phyloP scores from a whole-genome alignment of 305 asterid species.

The Fraxinus paxiana region DNA sequence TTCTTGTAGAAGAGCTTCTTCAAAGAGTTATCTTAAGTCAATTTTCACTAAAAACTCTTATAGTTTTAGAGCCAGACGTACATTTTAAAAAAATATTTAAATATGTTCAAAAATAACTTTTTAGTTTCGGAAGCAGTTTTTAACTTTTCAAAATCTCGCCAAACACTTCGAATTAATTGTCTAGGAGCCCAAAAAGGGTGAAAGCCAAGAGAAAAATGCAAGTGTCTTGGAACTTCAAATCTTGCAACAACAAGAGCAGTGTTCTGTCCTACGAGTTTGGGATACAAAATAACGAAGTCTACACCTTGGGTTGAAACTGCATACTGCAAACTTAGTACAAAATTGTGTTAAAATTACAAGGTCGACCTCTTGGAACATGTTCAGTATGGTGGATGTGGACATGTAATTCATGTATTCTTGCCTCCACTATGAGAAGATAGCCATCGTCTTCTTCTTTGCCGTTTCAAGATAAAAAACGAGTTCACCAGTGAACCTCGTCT shows the following conservation, averaged over 20 bases:
- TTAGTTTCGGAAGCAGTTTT: neutral
- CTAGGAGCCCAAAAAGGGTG: constrained; percentile 79
- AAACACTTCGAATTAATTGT: neutral
- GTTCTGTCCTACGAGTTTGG: constrained; percentile 48
- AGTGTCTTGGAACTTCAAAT: constrained; percentile 69
- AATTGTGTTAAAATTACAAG: neutral
- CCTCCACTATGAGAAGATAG: constrained; percentile 86
- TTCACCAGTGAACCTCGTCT: constrained; percentile 77
- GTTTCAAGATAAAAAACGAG: constrained; percentile 57
- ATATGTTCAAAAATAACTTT: too few relatives aligned
- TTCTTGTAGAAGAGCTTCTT: neutral
- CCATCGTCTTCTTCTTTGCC: constrained; percentile 53
- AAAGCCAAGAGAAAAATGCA: constrained; percentile 85
- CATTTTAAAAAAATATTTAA: too few relatives aligned
- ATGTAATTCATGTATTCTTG: constrained; percentile 18
- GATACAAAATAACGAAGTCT: constrained; percentile 61
- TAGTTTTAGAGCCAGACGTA: neutral
- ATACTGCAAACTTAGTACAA: constrained; percentile 45
- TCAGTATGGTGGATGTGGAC: neutral
- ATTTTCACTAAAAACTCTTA: too few relatives aligned
- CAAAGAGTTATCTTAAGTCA: too few relatives aligned
- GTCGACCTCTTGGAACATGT: neutral
- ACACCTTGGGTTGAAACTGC: constrained; percentile 83
- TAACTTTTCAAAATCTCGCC: too few relatives aligned
- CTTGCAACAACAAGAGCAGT: constrained; percentile 58